Conservation (phyloP, 169 alveolate genomes). For the Toxoplasma gondii region DNA sequence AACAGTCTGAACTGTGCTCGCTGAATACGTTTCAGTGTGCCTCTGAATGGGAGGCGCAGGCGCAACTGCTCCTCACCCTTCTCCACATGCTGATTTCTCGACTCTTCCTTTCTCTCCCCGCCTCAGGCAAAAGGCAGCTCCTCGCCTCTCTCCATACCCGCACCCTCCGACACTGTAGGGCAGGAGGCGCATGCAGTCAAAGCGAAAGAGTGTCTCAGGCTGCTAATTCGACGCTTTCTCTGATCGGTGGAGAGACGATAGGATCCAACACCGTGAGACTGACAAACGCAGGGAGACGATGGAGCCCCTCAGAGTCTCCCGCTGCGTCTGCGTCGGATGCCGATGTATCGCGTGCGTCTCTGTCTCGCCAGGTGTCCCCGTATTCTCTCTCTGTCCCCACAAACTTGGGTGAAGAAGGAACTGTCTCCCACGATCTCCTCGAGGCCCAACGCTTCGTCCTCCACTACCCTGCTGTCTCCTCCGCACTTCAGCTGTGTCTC, state of each 20-base stretch:
- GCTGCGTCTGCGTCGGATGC: neutral
- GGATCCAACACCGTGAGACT: too few relatives aligned
- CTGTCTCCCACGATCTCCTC: neutral
- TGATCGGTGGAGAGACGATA: too few relatives aligned
- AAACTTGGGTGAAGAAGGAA: neutral
- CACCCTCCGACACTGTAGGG: neutral
- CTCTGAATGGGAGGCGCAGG: neutral
- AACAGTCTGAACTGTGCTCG: too few relatives aligned
- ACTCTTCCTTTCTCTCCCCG: neutral
- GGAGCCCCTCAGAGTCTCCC: neutral
- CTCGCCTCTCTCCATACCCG: neutral
- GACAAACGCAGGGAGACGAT: neutral
- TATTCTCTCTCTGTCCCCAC: neutral
- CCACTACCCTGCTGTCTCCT: neutral
- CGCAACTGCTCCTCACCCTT: neutral
- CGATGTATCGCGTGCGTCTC: neutral
- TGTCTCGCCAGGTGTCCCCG: neutral
- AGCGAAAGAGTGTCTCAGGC: too few relatives aligned
- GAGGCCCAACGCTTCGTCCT: constrained; percentile 27
- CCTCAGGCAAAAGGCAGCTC: neutral
- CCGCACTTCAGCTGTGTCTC: neutral
- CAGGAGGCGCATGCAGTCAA: neutral
- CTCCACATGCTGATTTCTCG: neutral
- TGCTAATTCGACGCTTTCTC: too few relatives aligned
- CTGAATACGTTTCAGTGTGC: neutral